Conservation (phyloP, 179 eudicot species). For the Beta macrorhiza region DNA sequence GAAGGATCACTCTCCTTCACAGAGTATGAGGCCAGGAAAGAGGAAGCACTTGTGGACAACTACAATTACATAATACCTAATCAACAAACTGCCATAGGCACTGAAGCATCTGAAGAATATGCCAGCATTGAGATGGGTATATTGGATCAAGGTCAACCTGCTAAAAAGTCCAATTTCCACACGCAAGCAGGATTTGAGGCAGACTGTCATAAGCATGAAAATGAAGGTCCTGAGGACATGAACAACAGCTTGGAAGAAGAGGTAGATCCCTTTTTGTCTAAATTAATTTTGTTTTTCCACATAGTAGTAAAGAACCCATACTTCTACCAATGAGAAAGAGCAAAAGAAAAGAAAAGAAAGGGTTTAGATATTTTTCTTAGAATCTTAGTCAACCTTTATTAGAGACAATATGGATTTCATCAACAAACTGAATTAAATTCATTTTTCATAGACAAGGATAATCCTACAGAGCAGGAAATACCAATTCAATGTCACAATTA, state of each 20-base stretch:
- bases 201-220: background rate
- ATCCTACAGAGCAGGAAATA: too few relatives aligned
- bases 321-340: too few relatives aligned
- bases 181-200: background rate
- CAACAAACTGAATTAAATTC: background rate
- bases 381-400: background rate
- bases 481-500: too few relatives aligned
- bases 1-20: background rate
- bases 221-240: background rate
- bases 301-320: too few relatives aligned
- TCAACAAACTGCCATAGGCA: too few relatives aligned
- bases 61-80: too few relatives aligned
- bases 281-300: background rate
- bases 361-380: too few relatives aligned
- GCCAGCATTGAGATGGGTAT: too few relatives aligned
- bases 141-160: too few relatives aligned
- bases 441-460: background rate
- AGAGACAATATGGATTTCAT: background rate
- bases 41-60: background rate
- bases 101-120: too few relatives aligned
- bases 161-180: too few relatives aligned
- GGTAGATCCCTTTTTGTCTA: conserved; percentile 4
- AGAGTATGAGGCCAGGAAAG: background rate
- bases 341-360: too few relatives aligned
- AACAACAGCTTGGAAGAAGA: background rate